Conservation (phyloP, 2,329 filamentous ascomycete genomes). For the Pseudogymnoascus sp. region DNA sequence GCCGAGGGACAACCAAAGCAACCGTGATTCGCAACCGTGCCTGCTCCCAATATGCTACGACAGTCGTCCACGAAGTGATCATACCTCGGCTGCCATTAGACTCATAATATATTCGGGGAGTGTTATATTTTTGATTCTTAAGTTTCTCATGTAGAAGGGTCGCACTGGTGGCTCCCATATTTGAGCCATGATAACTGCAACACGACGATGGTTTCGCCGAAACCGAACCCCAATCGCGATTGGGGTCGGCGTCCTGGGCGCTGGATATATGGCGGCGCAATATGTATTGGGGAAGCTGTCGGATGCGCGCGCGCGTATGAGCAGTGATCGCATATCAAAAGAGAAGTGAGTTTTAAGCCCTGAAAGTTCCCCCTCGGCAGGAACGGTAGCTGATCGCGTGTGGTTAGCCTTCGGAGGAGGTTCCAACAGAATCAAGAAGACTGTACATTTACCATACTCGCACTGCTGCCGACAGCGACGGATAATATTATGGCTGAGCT, state of each 20-base stretch:
- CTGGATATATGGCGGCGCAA: conserved; percentile 83
- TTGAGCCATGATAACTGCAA: conserved; percentile 53
- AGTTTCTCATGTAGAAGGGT: conserved; percentile 5
- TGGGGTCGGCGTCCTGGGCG: conserved; percentile 77
- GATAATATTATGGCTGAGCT: conserved; percentile 80
- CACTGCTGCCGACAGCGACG: conserved; percentile 82
- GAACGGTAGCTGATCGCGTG: conserved; percentile 14
- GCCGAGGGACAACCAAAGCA: conserved; percentile 7
- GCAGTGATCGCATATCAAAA: conserved; percentile 86
- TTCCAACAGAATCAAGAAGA: conserved; percentile 99
- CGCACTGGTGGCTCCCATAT: conserved; percentile 7
- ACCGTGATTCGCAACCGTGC: neutral
- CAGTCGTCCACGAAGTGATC: neutral
- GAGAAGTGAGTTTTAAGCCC: conserved; percentile 64
- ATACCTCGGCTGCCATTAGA: neutral
- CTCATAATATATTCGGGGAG: neutral
- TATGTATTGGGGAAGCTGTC: conserved; percentile 88
- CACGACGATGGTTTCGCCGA: conserved; percentile 83
- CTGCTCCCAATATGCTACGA: neutral
- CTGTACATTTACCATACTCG: conserved; percentile 96
- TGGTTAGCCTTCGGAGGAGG: conserved; percentile 70
- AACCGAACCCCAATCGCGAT: conserved; percentile 86
- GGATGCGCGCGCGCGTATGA: conserved; percentile 92
- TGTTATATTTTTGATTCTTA: neutral
- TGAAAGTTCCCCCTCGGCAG: neutral